These are phyloP conservation scores for Diaporthe eres DNA, from an alignment of 2,329 filamentous ascomycete genomes.

Conservation along the genomic window DNA sequence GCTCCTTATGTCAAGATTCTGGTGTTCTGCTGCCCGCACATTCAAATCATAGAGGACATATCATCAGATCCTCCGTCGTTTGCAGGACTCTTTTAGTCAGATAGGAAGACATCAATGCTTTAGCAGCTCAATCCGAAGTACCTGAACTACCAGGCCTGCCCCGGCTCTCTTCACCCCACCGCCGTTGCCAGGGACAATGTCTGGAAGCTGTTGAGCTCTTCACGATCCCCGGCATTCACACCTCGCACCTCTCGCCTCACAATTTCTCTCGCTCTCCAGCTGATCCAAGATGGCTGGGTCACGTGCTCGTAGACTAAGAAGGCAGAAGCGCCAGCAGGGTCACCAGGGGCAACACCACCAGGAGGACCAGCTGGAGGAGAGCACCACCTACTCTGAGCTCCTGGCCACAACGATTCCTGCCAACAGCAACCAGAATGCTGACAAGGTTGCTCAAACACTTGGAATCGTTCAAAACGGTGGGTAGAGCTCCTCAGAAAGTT, in stretches of 20 bases:
- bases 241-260: neutral
- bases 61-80: neutral
- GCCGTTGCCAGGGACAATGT: no score
- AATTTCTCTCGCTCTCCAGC: neutral
- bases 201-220: neutral
- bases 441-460: conserved; percentile 21
- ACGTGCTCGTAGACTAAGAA: neutral
- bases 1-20: no score
- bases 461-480: conserved; percentile 14
- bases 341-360: neutral
- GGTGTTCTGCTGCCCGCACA: no score
- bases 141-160: neutral
- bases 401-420: conserved; percentile 11
- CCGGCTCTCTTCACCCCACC: neutral
- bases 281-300: neutral
- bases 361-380: conserved; percentile 1
- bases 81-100: neutral
- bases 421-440: conserved; percentile 2
- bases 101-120: no score
- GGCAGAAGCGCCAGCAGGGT: neutral
- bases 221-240: no score
- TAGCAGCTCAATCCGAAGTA: neutral
- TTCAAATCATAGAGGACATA: neutral
- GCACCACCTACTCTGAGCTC: conserved; percentile 25
- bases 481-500: fast-evolving